Conservation (phyloP, 208 protist species). For the Histomonas meleagridis region DNA sequence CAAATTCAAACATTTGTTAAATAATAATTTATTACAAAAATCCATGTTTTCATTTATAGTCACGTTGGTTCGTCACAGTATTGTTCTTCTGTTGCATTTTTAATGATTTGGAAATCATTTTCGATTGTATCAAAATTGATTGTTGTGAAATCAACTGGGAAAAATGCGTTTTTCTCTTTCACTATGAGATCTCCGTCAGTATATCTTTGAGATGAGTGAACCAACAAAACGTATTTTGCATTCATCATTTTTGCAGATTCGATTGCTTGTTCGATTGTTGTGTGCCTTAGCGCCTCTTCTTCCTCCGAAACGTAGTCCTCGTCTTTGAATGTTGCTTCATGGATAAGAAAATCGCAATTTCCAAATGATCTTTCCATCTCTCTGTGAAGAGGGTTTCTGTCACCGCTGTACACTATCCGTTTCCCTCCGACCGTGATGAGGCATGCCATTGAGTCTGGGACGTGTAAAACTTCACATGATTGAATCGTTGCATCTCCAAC, state of each 20-base stretch:
- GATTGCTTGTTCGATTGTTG: neutral
- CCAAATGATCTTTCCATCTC: neutral
- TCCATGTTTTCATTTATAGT: too few relatives aligned
- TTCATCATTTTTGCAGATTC: neutral
- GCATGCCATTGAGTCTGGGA: neutral
- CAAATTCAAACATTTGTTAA: too few relatives aligned
- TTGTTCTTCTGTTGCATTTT: too few relatives aligned
- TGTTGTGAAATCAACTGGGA: neutral
- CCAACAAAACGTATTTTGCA: neutral
- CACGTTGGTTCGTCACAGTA: too few relatives aligned
- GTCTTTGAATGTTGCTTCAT: constrained; percentile 5
- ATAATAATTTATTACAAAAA: too few relatives aligned
- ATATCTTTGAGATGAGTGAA: neutral
- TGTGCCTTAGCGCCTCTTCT: neutral
- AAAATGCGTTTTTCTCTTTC: neutral
- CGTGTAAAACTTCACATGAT: neutral
- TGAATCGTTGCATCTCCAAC: neutral
- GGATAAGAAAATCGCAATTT: neutral
- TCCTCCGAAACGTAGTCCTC: neutral
- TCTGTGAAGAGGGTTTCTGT: neutral
- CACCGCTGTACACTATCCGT: neutral
- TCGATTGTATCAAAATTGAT: too few relatives aligned
- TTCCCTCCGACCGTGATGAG: neutral
- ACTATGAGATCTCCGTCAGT: neutral
- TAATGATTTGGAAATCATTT: too few relatives aligned